Evolutionary conservation across 2,329 filamentous ascomycete genomes (phyloP).

Genomic region (Trichoderma sp.): DNA sequence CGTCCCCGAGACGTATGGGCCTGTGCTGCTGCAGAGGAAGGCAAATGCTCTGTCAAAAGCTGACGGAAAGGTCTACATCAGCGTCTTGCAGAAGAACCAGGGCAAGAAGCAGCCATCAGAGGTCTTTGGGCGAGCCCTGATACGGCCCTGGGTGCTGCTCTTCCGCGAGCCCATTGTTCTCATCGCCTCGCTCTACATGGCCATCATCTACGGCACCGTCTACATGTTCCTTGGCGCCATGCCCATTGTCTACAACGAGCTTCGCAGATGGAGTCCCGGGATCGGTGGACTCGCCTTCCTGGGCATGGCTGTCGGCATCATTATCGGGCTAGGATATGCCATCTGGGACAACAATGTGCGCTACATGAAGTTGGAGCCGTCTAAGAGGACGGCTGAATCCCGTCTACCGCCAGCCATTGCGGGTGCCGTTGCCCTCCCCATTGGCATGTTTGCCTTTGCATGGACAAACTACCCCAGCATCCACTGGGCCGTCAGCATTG

Average conservation of each 20-base stretch:
- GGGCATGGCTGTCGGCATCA: neutral
- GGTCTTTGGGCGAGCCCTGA: slow-evolving; percentile 39
- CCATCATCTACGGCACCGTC: slow-evolving; percentile 57
- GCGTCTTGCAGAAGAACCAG: slow-evolving; percentile 55
- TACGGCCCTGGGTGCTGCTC: slow-evolving; percentile 65
- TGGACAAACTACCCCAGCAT: slow-evolving; percentile 62
- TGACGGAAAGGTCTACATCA: slow-evolving; percentile 58
- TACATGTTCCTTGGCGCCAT: slow-evolving; percentile 59
- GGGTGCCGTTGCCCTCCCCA: slow-evolving; percentile 59
- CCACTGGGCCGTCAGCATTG: slow-evolving; percentile 58
- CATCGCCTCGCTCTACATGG: slow-evolving; percentile 66
- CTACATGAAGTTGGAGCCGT: neutral
- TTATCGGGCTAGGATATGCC: neutral
- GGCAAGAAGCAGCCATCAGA: too few species aligned
- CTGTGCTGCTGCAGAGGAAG: neutral
- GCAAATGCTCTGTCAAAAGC: slow-evolving; percentile 53
- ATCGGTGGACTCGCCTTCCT: slow-evolving; percentile 48
- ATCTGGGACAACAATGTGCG: neutral
- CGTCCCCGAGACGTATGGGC: neutral
- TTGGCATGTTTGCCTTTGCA: slow-evolving; percentile 66
- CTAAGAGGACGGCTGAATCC: slow-evolving; percentile 61
- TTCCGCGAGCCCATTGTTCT: slow-evolving; percentile 67
- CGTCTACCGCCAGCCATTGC: slow-evolving; percentile 62
- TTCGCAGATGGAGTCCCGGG: slow-evolving; percentile 58
- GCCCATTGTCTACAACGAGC: slow-evolving; percentile 63